Percentiles rank a stretch among this genome's conserved stretches.
phyloP scores from a whole-genome alignment of 2,329 filamentous ascomycete species.

The Xylaria arbuscula region DNA sequence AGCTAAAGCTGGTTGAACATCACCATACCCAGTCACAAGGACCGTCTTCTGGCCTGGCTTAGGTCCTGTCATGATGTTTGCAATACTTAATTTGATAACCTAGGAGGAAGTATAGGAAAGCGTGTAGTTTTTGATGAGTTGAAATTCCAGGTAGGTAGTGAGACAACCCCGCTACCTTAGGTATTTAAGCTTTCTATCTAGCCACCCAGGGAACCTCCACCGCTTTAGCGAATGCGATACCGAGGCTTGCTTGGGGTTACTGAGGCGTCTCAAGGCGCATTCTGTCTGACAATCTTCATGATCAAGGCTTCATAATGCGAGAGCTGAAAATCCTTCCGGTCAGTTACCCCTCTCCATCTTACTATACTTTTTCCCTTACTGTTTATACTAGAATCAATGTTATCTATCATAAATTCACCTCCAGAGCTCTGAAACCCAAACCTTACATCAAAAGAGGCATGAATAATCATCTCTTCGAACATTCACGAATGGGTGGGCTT shows the following conservation, averaged over 20 bases:
- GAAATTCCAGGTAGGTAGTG: not conserved
- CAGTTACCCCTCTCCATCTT: too few species aligned
- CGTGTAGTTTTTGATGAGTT: not conserved
- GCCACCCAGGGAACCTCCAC: not conserved
- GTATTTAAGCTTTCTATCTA: not conserved
- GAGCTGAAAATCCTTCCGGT: not conserved
- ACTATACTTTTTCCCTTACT: too few species aligned
- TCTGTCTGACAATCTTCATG: not conserved
- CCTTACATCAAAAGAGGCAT: too few species aligned
- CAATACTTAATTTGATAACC: not conserved
- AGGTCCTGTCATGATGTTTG: constrained; percentile 30
- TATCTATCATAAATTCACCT: too few species aligned
- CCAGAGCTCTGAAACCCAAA: too few species aligned
- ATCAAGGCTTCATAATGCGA: not conserved
- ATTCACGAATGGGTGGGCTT: too few species aligned
- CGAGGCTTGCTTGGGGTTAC: not conserved
- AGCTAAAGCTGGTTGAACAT: not conserved
- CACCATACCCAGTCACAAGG: constrained; percentile 41
- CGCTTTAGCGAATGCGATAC: not conserved
- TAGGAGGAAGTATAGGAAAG: not conserved
- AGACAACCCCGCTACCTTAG: not conserved
- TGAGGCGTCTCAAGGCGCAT: not conserved
- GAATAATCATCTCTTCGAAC: too few species aligned
- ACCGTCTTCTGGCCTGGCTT: constrained; percentile 42
- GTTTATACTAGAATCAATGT: too few species aligned